phyloP scores from a whole-genome alignment of 371 early-diverging fungal genomes.

The Mucor plumbeus region DNA sequence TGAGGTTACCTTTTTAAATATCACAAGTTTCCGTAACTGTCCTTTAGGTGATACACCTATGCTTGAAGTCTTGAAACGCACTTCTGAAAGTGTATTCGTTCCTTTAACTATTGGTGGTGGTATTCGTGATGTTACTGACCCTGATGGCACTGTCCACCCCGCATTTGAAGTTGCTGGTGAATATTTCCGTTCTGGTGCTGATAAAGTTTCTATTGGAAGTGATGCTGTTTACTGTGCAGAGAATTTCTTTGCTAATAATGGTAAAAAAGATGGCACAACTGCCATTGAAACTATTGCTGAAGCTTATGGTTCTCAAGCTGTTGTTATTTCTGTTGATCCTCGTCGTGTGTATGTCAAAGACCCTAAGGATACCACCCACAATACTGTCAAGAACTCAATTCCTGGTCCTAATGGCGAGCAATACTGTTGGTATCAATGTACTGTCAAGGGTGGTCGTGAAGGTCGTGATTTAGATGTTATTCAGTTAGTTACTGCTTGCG shows the following conservation, averaged over 20 bases:
- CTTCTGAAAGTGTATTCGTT: conserved; percentile 94
- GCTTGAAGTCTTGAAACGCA: conserved; percentile 87
- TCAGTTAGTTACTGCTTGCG: conserved; percentile 88
- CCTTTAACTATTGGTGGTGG: conserved; percentile 98
- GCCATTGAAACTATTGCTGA: conserved; percentile 94
- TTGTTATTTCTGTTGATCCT: conserved; percentile 98
- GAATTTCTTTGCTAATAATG: conserved; percentile 64
- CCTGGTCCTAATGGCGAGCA: conserved; percentile 91
- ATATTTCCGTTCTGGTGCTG: conserved; percentile 98
- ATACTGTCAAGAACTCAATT: conserved; percentile 68
- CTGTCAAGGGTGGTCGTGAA: conserved; percentile 96
- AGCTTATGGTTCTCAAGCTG: conserved; percentile 95
- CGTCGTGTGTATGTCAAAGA: conserved; percentile 88
- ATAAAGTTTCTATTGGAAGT: conserved; percentile 97
- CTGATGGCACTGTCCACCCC: conserved; percentile 77
- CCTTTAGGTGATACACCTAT: conserved; percentile 93
- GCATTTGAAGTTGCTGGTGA: conserved; percentile 95
- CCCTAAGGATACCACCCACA: conserved; percentile 80
- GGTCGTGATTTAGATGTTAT: conserved; percentile 92
- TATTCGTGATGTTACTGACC: conserved; percentile 89
- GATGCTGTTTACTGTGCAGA: conserved; percentile 98
- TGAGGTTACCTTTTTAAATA: conserved; percentile 96
- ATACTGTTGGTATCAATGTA: conserved; percentile 98
- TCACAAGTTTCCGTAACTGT: conserved; percentile 94
- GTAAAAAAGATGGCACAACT: conserved; percentile 61